Evolutionary conservation across 2,329 filamentous ascomycete genomes (phyloP), one percentile per base, ranked within the genome.

Genomic region (Sporothrix schenckii): DNA sequence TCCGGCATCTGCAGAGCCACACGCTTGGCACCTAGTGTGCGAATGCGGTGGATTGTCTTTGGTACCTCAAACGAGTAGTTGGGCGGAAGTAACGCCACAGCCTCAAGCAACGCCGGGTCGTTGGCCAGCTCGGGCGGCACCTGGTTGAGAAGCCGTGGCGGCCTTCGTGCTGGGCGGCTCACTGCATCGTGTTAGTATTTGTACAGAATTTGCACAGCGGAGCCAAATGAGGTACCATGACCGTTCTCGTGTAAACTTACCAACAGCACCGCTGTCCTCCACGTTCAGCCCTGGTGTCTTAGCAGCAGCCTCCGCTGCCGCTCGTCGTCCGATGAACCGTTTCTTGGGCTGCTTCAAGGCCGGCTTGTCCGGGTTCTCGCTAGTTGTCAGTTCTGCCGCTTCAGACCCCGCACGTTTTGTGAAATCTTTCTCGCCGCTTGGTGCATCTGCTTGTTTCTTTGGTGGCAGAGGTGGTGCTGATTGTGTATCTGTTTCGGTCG

Each of bases 1-100:
- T 99, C 96, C 5, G 95, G 95, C 85, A 99, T 95, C 80, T 99
- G 95, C n/a, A 99, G 85, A 0, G 94, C 96, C 2, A 99, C 89
- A 74, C 90, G 91, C 78, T 89, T 94, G 1, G 94, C 90, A 10
- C 87, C 89, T 10, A 91, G 88, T 1, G 90, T 91, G 58, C 92
- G 91, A 79, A 99, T 94, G 63, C 94, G 89, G 80, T 98, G 93
- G 76, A 99, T 96, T 10, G 95, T 99, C 83, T 99, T 99, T 78
- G 93, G 95, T 70, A 99, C 93, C 82, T 99, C 95, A 79, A 99
- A 99, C 76, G 92, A 94, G 85, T 99, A 99, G 83, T 99, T 99
- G n/a, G 88, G 83, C 0, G 95, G 95, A 2, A 99, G 88, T 44
- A 99, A 86, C 6, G 89, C 85, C 71, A 98, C 93, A 3, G 95